phyloP scores from a whole-genome alignment of 495 filamentous ascomycete genomes.

The Aspergillus olivimuriae region DNA sequence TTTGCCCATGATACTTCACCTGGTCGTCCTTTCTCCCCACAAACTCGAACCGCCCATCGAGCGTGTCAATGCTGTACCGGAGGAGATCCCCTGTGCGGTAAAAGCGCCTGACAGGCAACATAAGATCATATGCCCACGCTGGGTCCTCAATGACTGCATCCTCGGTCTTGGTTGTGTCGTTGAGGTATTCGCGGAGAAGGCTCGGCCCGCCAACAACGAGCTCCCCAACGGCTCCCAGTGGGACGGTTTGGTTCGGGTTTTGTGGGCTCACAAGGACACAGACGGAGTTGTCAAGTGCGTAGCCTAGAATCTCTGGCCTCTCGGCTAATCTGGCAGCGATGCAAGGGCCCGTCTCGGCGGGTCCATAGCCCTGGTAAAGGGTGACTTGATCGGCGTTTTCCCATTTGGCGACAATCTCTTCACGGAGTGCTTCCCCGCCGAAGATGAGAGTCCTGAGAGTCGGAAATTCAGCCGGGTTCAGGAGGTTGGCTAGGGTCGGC shows the following conservation, averaged over 20 bases:
- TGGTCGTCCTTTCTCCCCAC: background rate
- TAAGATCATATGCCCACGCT: background rate
- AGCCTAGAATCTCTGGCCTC: no score
- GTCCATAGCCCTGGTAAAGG: no score
- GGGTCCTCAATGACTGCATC: background rate
- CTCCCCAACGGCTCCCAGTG: background rate
- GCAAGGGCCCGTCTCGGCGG: no score
- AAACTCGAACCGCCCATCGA: background rate
- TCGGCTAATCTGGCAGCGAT: no score
- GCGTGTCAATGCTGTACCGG: background rate
- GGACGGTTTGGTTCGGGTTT: no score
- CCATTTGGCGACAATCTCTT: no score
- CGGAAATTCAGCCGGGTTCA: no score
- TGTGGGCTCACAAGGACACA: no score
- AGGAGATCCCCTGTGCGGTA: background rate
- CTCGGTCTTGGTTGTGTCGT: background rate
- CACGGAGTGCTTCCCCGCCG: no score
- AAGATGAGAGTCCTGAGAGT: no score
- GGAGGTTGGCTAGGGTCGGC: constrained; percentile 24
- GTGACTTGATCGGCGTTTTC: no score
- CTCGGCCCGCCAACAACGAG: background rate
- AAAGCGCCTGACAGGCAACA: background rate
- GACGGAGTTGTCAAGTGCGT: no score
- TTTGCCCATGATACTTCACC: background rate
- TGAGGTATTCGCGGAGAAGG: background rate